Evolutionary conservation across 2,329 filamentous ascomycete genomes (phyloP), one percentile per base, ranked within the genome.

Genomic region (Fusarium pininemorale): DNA sequence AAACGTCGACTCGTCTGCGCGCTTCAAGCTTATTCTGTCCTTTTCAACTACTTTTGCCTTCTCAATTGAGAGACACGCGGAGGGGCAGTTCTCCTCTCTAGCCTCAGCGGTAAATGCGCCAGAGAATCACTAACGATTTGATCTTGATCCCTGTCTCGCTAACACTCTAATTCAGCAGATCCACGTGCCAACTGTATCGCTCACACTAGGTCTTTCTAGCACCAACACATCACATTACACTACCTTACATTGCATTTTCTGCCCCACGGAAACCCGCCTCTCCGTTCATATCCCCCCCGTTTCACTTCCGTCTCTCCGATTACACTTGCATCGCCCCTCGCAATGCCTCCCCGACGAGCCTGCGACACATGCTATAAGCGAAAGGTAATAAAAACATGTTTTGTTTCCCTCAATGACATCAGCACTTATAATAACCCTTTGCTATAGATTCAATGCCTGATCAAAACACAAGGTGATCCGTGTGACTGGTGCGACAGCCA

Each of bases 401-500:
- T 60, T 47, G 22, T 28, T 26, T 64, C 28, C 51, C 15, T 28
- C 58, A 13, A 9, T 48, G 48, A 57, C 32, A 50, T 45, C 38
- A 22, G n/a, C 38, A 18, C 13, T 53, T 47, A 22, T 32, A 28
- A 24, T 45, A 44, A 65, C 20, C 10, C 24, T 41, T 24, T 14
- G 18, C 35, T 44, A 55, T 55, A 77, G 75, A 77, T 77, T 37
- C 75, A 77, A 69, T 77, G 75, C 41, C 56, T 69, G 35, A 72
- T 76, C 45, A 63, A 69, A 15, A 70, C 62, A 7, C 66, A 56
- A 5, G 58, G 63, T 24, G 67, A 63, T 45, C 63, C 75, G 15
- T 77, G 75, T 45, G 72, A 77, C 56, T 77, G 75, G 75, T 77
- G 75, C 20, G 66, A 62, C 38, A 74, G 71, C 28, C 75, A 77